Base-by-base conservation (phyloP, 352 stramenopile genomes). In the Pythium coloratum region DNA sequence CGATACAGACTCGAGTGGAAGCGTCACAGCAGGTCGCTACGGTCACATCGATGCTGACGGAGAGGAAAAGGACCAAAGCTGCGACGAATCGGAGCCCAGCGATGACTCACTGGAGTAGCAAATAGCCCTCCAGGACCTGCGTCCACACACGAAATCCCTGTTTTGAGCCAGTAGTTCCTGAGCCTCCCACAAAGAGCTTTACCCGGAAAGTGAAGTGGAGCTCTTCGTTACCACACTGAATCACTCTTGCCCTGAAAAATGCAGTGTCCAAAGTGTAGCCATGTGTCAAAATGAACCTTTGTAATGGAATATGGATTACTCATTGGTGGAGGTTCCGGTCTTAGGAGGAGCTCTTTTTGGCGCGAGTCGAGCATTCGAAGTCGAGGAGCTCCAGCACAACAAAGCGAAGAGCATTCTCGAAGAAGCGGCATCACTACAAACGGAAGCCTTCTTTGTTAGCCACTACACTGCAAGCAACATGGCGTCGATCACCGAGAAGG, bases 401-500 rank as follows among this genome's bases (percentile, higher is more conserved):
- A 53, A 30, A 46, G 9, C 6, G 6, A 24, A 53, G 20, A 3
- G n/a, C 20, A 9, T 32, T n/a, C 2, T 24, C 20, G 12, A 28
- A 14, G n/a, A 28, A 30, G 18, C 40, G 40, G 36, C 36, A 14
- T 44, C 36, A 18, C 46, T 53, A 10, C 46, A 30, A 30, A 16
- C 54, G 12, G 38, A 46, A 34, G n/a, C 18, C 18, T 2, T 53
- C 47, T 62, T 13, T 20, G 67, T 71, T 44, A 26, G 20, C 12
- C 46, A 53, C 18, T 32, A 14, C n/a, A 50, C n/a, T 32, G 7
- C 30, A 18, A 53, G 1, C 7, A 53, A 32, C n/a, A n/a, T n/a
- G 30, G 64, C 62, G 28, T 66, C 63, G 13, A 59, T 86, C 20
- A 70, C 46, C 5, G 10, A 75, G 44, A 32, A 71, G 38, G 69